These are phyloP conservation scores for Acacia melanoxylon DNA, from an alignment of 306 rosid genomes.

Conservation along the genomic window DNA sequence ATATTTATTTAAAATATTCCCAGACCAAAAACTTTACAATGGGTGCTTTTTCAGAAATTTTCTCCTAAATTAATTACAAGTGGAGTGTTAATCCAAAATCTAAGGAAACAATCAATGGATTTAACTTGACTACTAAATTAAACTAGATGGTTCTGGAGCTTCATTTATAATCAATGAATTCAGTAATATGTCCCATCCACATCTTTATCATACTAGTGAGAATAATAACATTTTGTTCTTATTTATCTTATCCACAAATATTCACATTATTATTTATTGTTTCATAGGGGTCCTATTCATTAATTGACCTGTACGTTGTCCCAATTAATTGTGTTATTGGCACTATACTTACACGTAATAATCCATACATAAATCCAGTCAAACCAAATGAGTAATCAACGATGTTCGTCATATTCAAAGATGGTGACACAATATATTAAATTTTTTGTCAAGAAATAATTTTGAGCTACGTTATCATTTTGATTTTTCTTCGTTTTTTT, in stretches of 20 bases:
- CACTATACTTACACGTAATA: neutral
- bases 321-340: neutral
- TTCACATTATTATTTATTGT: neutral
- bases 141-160: constrained; percentile 2
- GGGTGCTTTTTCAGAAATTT: no score
- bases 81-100: neutral
- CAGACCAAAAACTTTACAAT: neutral
- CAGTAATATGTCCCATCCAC: constrained; percentile 22
- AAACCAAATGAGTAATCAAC: neutral
- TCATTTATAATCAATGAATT: constrained; percentile 7
- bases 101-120: neutral
- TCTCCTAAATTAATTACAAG: neutral
- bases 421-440: neutral
- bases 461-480: neutral
- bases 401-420: constrained; percentile 1
- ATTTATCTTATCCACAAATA: constrained; percentile 5
- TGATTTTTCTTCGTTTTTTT: neutral
- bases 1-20: no score
- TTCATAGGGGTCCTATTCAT: neutral
- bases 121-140: neutral
- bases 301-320: neutral
- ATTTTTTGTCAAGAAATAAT: neutral
- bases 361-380: neutral
- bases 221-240: neutral
- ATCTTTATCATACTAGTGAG: neutral